phyloP scores from a whole-genome alignment of 371 early-diverging fungal genomes.

The Zychaea mexicana region DNA sequence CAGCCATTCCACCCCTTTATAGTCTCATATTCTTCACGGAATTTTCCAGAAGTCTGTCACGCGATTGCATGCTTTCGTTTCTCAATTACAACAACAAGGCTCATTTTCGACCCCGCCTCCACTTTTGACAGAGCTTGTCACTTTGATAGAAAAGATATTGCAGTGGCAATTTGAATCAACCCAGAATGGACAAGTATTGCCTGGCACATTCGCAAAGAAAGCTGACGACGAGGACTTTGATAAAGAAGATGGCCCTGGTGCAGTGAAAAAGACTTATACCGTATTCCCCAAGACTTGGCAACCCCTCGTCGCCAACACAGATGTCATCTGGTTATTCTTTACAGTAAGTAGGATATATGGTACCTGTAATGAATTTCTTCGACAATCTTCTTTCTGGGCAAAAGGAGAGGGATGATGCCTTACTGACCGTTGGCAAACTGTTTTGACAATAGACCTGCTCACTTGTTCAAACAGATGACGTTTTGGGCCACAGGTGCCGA shows the following conservation, averaged over 20 bases:
- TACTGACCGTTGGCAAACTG: too few species aligned
- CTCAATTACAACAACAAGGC: slow-evolving; percentile 27
- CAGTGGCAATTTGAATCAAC: slow-evolving; percentile 71
- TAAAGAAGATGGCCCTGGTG: slow-evolving; percentile 38
- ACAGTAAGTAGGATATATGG: slow-evolving; percentile 29
- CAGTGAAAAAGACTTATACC: slow-evolving; percentile 36
- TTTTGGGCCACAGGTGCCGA: slow-evolving; percentile 55
- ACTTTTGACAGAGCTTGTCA: slow-evolving; percentile 44
- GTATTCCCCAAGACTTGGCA: slow-evolving; percentile 55
- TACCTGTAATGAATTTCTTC: too few species aligned
- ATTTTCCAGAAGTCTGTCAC: slow-evolving; percentile 37
- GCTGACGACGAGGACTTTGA: slow-evolving; percentile 54
- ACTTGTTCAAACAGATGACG: slow-evolving; percentile 52
- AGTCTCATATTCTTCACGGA: slow-evolving; percentile 29
- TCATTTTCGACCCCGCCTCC: slow-evolving; percentile 17
- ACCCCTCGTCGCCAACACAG: slow-evolving; percentile 48
- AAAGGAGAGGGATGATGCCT: not conserved
- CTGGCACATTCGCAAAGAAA: slow-evolving; percentile 51
- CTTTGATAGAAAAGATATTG: slow-evolving; percentile 60
- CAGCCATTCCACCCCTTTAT: too few species aligned
- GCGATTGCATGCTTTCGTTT: slow-evolving; percentile 31
- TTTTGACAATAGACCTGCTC: slow-evolving; percentile 38
- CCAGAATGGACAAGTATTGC: slow-evolving; percentile 38
- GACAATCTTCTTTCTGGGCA: too few species aligned
- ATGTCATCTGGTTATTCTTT: slow-evolving; percentile 62